Percentiles rank a stretch among this genome's conserved stretches.
phyloP scores from a whole-genome alignment of 176 grass and related monocot genomes.

The Cenchrus purpureus region DNA sequence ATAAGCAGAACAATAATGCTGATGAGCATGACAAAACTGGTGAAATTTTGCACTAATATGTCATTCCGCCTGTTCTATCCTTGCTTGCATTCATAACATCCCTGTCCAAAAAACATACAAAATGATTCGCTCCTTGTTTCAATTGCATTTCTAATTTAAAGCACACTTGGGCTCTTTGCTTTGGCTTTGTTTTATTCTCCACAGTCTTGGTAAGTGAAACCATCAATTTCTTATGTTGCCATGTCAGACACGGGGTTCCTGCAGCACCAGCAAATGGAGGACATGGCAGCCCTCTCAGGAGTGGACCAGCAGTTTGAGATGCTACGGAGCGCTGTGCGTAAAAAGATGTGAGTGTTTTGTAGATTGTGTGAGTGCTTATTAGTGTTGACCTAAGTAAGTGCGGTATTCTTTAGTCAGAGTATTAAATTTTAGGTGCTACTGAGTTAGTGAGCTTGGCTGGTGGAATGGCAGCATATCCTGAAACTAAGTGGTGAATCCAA shows the following conservation, averaged over 20 bases:
- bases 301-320: constrained; percentile 46
- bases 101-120: too few relatives aligned
- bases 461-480: too few relatives aligned
- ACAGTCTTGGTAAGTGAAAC: too few relatives aligned
- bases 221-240: neutral
- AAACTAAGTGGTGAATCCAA: too few relatives aligned
- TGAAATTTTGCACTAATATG: constrained; percentile 22
- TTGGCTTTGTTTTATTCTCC: too few relatives aligned
- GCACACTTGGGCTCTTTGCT: too few relatives aligned
- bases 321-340: constrained; percentile 46
- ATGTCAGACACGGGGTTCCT: constrained; percentile 22
- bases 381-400: neutral
- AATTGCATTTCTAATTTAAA: too few relatives aligned
- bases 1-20: constrained; percentile 82
- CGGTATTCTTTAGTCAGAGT: too few relatives aligned
- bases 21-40: constrained; percentile 80
- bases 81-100: neutral
- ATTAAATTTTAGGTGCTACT: too few relatives aligned
- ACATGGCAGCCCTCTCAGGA: constrained; percentile 25
- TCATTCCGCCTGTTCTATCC: neutral
- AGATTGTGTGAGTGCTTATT: neutral
- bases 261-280: constrained; percentile 50
- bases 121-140: too few relatives aligned
- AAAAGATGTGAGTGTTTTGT: constrained; percentile 56
- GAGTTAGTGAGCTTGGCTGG: too few relatives aligned